Evolutionary conservation across 2,329 filamentous ascomycete species (phyloP), one percentile per base, ranked within the genome.

Genomic region (Macrophomina phaseolina): DNA sequence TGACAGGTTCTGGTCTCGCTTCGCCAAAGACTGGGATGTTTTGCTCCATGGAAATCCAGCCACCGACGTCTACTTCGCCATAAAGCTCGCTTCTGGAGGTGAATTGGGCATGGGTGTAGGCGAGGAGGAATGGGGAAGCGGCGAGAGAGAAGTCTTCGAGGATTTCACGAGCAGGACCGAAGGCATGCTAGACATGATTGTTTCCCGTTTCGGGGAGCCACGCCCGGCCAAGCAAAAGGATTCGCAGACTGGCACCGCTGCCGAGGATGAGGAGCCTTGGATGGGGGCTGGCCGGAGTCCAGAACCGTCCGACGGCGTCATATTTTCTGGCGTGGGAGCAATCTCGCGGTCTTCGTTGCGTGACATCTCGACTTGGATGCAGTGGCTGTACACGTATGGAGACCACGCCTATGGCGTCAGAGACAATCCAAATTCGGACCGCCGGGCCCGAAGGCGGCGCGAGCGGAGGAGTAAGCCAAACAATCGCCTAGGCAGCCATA

Each of bases 81-180:
- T 97, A 74, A 97, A 97, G 77, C 84, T 99, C 38, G 92, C 94
- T 12, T 92, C 91, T 6, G 93, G 92, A 40, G 94, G 95, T 18
- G 94, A 98, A 79, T 86, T 98, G 32, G 95, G 95, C 16, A 87
- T 97, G 53, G 95, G 95, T 0, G 95, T 98, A 1, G 95, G 95
- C 18, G 95, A 98, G 77, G 95, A 98, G 80, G 92, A 97, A 65
- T 90, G 93, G 77, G 94, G 94, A 4, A 97, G 94, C 75, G 93
- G 93, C 38, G 94, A 98, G 81, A 86, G 94, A 72, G 94, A 96
- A 72, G 94, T 98, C 0, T 82, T 99, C 1, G 94, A 98, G 77
- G 93, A 93, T n/a, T 88, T 97, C 69, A 88, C 93, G 1, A 85
- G 85, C 9, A 85, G 91, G 65, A 91, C 92, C 30, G 90, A 95